These are phyloP conservation scores for Fusarium sacchari DNA, from an alignment of 2,329 filamentous ascomycete species.

Conservation along the genomic window DNA sequence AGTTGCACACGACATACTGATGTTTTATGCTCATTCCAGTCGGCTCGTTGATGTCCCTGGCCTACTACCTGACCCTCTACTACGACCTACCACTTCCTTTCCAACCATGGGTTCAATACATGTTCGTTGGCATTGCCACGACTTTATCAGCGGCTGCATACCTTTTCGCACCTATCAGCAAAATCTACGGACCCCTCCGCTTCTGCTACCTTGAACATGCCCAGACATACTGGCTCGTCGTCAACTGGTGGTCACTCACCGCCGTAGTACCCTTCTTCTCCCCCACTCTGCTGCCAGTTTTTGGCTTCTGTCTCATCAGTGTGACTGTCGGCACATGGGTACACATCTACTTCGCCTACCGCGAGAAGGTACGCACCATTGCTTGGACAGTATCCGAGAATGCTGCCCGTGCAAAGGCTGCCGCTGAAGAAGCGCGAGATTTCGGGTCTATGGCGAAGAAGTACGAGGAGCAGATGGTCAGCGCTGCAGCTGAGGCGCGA, in stretches of 20 bases:
- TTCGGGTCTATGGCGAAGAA: conserved; percentile 6
- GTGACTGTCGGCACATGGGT: conserved; percentile 20
- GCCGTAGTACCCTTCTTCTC: conserved; percentile 24
- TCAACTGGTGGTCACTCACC: conserved; percentile 29
- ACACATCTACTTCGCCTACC: conserved; percentile 11
- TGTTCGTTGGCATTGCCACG: not conserved
- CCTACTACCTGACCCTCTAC: conserved; percentile 12
- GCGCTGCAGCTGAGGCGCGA: not conserved
- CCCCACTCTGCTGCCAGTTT: not conserved
- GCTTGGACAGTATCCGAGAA: conserved; percentile 1
- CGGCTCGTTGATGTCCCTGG: conserved; percentile 12
- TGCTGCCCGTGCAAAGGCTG: conserved; percentile 10
- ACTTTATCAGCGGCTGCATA: not conserved
- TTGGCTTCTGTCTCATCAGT: conserved; percentile 6
- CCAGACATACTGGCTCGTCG: conserved; percentile 21
- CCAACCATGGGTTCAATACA: conserved; percentile 12
- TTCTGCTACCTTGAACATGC: conserved; percentile 31
- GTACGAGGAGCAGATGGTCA: conserved; percentile 24
- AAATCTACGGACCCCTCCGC: conserved; percentile 22
- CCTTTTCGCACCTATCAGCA: conserved; percentile 14
- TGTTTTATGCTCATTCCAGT: not conserved
- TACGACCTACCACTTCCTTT: conserved; percentile 17
- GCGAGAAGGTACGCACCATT: conserved; percentile 13
- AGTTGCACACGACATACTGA: not conserved
- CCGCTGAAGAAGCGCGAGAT: conserved; percentile 13